phyloP scores from a whole-genome alignment of 2,329 filamentous ascomycete species.

The Fusarium staphyleae region DNA sequence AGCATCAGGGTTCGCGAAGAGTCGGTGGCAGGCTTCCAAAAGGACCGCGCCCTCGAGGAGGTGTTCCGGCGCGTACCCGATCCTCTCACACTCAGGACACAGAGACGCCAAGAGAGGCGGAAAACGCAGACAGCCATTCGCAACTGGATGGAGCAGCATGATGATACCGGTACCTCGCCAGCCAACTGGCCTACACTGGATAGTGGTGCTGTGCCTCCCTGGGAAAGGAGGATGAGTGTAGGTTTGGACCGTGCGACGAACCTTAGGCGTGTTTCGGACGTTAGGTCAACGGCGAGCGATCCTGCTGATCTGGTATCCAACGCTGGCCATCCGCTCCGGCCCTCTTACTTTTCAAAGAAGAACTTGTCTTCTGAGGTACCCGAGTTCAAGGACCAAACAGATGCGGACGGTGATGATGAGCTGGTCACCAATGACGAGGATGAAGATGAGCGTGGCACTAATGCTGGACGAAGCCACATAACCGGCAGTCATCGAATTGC shows the following conservation, averaged over 20 bases:
- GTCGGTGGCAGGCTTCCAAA: constrained; percentile 86
- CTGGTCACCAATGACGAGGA: constrained; percentile 82
- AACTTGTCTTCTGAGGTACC: constrained; percentile 45
- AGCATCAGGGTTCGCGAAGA: constrained; percentile 78
- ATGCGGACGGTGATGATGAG: constrained; percentile 90
- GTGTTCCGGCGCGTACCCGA: constrained; percentile 82
- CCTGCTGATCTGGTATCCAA: constrained; percentile 68
- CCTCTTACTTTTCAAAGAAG: constrained; percentile 47
- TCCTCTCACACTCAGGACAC: constrained; percentile 64
- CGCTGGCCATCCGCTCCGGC: constrained; percentile 49
- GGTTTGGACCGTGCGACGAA: constrained; percentile 57
- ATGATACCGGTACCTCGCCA: constrained; percentile 56
- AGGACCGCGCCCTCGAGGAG: constrained; percentile 88
- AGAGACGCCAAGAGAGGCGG: constrained; percentile 68
- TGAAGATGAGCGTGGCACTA: constrained; percentile 61
- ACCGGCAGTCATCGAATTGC: constrained; percentile 41
- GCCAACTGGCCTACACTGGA: constrained; percentile 60
- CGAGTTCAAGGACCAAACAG: constrained; percentile 69
- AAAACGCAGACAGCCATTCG: constrained; percentile 84
- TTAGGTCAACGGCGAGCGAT: constrained; percentile 68
- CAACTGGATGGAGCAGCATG: constrained; percentile 85
- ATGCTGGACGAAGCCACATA: constrained; percentile 47
- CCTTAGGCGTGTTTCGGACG: constrained; percentile 60
- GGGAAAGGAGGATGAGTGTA: constrained; percentile 61
- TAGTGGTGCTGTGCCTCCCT: constrained; percentile 52